Conservation (phyloP, 2,329 filamentous ascomycete species). For the Fusarium anthophilum region DNA sequence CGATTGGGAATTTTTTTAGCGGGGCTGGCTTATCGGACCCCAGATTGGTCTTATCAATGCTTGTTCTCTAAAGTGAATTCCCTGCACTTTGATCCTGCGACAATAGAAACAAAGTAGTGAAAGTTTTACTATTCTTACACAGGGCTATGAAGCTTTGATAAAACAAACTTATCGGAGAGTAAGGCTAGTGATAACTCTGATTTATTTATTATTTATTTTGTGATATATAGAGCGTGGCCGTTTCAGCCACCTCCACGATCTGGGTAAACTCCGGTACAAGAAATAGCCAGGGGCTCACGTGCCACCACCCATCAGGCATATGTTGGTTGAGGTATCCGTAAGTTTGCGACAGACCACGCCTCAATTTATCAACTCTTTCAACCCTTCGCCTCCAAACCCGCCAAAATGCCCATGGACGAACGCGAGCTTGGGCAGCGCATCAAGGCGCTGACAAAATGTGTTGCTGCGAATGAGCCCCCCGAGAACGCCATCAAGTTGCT, state of each 20-base stretch:
- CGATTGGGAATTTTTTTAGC: constrained; percentile 42
- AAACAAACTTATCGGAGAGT: neutral
- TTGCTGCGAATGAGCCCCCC: constrained; percentile 77
- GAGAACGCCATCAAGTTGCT: constrained; percentile 78
- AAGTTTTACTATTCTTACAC: neutral
- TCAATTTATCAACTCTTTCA: constrained; percentile 12
- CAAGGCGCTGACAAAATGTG: constrained; percentile 82
- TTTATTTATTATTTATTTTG: neutral
- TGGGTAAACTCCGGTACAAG: constrained; percentile 26
- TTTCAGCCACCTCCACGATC: neutral
- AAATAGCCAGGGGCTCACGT: constrained; percentile 23
- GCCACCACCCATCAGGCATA: constrained; percentile 19
- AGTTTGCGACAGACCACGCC: constrained; percentile 8
- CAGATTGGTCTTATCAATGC: neutral
- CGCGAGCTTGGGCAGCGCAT: constrained; percentile 82
- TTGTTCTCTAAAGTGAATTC: neutral
- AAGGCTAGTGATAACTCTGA: neutral
- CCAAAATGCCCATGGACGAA: constrained; percentile 70
- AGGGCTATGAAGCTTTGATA: neutral
- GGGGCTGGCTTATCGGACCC: constrained; percentile 41
- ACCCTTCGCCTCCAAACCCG: neutral
- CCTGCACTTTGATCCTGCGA: neutral
- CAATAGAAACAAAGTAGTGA: neutral
- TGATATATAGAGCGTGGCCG: neutral
- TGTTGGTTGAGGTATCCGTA: constrained; percentile 7